Evolutionary conservation across 805 yeast genomes (phyloP).

Genomic region (Saturnispora ahearnii): DNA sequence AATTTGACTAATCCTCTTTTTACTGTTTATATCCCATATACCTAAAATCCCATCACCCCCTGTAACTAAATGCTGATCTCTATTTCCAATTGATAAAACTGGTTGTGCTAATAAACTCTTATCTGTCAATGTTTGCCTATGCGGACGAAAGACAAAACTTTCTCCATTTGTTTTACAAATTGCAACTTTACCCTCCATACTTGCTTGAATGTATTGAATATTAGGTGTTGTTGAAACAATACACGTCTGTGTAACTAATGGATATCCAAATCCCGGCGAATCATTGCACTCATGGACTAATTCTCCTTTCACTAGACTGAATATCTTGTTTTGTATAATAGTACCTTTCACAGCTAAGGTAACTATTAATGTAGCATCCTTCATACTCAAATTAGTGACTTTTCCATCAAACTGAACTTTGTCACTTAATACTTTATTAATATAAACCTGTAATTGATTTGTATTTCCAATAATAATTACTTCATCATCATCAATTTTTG

Average conservation of each 20-base stretch:
- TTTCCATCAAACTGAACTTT: not conserved
- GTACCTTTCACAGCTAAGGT: not conserved
- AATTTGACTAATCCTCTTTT: constrained; percentile 12
- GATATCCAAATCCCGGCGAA: constrained; percentile 7
- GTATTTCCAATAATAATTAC: not conserved
- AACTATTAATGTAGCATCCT: not conserved
- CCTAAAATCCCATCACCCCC: constrained; percentile 23
- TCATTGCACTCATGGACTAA: not conserved
- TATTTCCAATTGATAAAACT: constrained; percentile 9
- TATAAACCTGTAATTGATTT: not conserved
- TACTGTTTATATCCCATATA: constrained; percentile 25
- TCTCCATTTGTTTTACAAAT: constrained; percentile 41
- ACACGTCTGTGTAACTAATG: constrained; percentile 2
- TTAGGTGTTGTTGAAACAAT: not conserved
- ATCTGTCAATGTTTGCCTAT: constrained; percentile 33
- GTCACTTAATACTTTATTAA: not conserved
- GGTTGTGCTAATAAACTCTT: constrained; percentile 21
- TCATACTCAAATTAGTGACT: not conserved
- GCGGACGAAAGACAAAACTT: constrained; percentile 77
- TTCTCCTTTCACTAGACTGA: not conserved
- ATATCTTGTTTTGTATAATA: not conserved
- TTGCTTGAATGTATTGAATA: constrained; percentile 39
- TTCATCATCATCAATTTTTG: not conserved
- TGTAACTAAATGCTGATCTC: constrained; percentile 4
- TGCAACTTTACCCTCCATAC: constrained; percentile 78